phyloP scores from a whole-genome alignment of 1,139 yeast genomes.

The Chernovozyma aurita region DNA sequence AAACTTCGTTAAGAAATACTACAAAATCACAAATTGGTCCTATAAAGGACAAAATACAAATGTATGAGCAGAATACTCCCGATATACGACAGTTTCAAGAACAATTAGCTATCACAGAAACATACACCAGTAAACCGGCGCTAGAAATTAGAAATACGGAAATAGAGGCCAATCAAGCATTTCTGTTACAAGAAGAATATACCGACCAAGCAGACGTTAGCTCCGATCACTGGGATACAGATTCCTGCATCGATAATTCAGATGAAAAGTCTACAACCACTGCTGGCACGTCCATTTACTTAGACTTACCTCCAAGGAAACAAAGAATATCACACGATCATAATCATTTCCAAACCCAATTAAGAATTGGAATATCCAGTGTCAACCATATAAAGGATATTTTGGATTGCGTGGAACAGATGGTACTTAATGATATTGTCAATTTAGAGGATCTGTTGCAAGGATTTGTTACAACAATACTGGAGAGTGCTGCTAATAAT shows the following conservation, averaged over 20 bases:
- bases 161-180: too few relatives aligned
- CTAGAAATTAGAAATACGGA: too few relatives aligned
- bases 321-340: not conserved
- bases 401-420: constrained; percentile 13
- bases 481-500: constrained; percentile 10
- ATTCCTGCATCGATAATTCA: constrained; percentile 1
- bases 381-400: constrained; percentile 8
- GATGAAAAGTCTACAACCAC: constrained; percentile 5
- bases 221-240: not conserved
- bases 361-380: constrained; percentile 4
- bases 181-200: too few relatives aligned
- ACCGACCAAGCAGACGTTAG: too few relatives aligned
- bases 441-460: constrained; percentile 9
- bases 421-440: constrained; percentile 11
- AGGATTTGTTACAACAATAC: constrained; percentile 6
- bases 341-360: constrained; percentile 2
- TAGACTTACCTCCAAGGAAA: constrained; percentile 4
- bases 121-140: too few relatives aligned
- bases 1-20: not conserved
- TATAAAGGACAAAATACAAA: not conserved
- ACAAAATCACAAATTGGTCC: too few relatives aligned
- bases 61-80: not conserved
- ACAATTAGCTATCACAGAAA: too few relatives aligned
- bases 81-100: not conserved
- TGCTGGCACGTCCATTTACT: constrained; percentile 6